Evolutionary conservation across 2,329 filamentous ascomycete genomes (phyloP), one percentile per base, ranked within the genome.

Genomic region (Cladosporium sp.): DNA sequence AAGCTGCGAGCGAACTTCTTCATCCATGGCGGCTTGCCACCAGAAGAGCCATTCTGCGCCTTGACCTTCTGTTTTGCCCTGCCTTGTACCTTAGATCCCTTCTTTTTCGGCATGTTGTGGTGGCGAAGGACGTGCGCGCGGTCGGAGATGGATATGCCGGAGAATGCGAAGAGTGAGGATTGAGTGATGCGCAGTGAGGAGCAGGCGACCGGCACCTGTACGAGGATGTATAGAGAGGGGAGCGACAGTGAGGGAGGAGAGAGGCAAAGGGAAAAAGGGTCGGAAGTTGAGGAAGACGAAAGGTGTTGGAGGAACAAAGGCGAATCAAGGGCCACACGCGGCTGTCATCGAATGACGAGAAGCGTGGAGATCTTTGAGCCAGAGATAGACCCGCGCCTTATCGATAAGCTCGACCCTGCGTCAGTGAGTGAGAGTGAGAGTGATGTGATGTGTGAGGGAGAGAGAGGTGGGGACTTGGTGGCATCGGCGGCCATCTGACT

Each of bases 51-150:
- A 17, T 50, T 53, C 49, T 61, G 54, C 7, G 57, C 57, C 53
- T 59, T 61, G 30, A 56, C 54, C 51, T 57, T 60, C 50, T 57
- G 58, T 53, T 60, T 60, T 11, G 56, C 58, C n/a, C 58, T 53
- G 9, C 58, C 58, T 40, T 55, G 54, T 27, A 55, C 56, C 54
- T 60, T 62, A 30, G 53, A 29, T 36, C 47, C 52, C 41, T 58
- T 60, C 49, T 57, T 56, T 54, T 56, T 56, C n/a, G 51, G 43
- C 54, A 56, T 56, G 13, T 29, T 17, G 40, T 34, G 19, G 42
- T 47, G 38, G 38, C 40, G 38, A 32, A 32, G n/a, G 30, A 11
- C n/a, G 30, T 4, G 9, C 12, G 30, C 30, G 30, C 30, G 1
- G 30, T 11, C 30, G 30, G 30, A 9, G n/a, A 12, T 11, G 3